A percentile compares a stretch with the other conserved stretches of the same genome.
Evolutionary conservation across 2,329 filamentous ascomycete species (phyloP).

Genomic region (Ceratocystis huliohia): DNA sequence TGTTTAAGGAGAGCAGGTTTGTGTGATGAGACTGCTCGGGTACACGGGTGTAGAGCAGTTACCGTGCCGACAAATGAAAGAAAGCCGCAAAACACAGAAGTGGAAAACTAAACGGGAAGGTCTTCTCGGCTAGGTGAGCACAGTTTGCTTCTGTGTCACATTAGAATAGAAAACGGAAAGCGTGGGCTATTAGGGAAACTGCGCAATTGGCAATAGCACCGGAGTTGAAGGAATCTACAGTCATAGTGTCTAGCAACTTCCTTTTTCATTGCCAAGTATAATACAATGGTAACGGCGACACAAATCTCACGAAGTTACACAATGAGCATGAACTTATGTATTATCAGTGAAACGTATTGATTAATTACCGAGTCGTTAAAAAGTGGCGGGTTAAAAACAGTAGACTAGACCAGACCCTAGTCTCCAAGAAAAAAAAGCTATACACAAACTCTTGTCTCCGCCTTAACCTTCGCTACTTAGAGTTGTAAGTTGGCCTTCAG

Average conservation of each 20-base stretch:
- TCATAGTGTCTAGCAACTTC: background rate
- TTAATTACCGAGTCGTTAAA: background rate
- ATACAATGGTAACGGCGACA: background rate
- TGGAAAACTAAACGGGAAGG: background rate
- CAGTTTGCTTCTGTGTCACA: background rate
- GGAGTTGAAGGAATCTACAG: background rate
- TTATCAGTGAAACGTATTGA: background rate
- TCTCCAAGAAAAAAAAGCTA: background rate
- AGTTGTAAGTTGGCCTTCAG: slow-evolving; percentile 29
- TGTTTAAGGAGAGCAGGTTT: background rate
- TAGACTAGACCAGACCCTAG: background rate
- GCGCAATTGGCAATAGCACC: background rate
- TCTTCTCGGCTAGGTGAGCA: background rate
- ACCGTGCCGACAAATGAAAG: background rate
- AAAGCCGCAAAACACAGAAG: background rate
- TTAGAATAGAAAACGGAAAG: background rate
- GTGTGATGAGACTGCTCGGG: background rate
- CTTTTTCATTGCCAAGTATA: background rate
- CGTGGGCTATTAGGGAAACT: background rate
- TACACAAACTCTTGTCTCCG: background rate
- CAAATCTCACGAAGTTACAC: background rate
- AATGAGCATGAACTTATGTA: background rate
- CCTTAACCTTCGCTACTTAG: background rate
- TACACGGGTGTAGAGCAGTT: background rate
- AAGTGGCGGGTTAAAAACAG: background rate